Evolutionary conservation across 1,284 basidiomycete genomes (phyloP).

Genomic region (Pholiota adiposa): DNA sequence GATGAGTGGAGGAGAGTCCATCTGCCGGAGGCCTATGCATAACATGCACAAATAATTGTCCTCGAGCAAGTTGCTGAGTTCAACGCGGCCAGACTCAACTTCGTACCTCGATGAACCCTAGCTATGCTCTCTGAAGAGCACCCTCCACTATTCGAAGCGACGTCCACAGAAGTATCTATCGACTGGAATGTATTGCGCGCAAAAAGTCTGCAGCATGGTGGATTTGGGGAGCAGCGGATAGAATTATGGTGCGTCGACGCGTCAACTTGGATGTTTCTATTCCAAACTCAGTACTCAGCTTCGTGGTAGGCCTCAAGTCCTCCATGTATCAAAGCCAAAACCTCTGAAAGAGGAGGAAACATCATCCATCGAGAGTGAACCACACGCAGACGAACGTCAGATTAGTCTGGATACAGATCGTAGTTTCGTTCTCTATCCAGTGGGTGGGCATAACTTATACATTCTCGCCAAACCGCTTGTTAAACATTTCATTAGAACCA

Average conservation of each 20-base stretch:
- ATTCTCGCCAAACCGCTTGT: slow-evolving; percentile 11
- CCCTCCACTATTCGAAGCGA: slow-evolving; percentile 7
- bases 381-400: slow-evolving; percentile 83
- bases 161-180: slow-evolving; percentile 14
- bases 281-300: slow-evolving; percentile 9
- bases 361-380: slow-evolving; percentile 18
- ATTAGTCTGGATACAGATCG: slow-evolving; percentile 86
- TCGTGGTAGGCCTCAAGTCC: slow-evolving; percentile 48
- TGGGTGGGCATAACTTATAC: slow-evolving; percentile 57
- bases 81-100: not conserved
- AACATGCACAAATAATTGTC: slow-evolving; percentile 1
- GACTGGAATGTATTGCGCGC: slow-evolving; percentile 55
- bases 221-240: slow-evolving; percentile 61
- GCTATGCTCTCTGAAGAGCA: slow-evolving; percentile 8
- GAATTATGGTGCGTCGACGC: slow-evolving; percentile 56
- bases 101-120: slow-evolving; percentile 4
- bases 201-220: slow-evolving; percentile 59
- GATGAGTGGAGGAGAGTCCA: too few relatives aligned
- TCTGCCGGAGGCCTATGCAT: not conserved
- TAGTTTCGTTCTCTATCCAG: slow-evolving; percentile 88
- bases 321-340: slow-evolving; percentile 37
- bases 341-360: slow-evolving; percentile 11
- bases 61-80: not conserved
- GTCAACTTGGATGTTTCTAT: slow-evolving; percentile 19
- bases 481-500: slow-evolving; percentile 24